Evolutionary conservation across 768 basidiomycete genomes (phyloP).

Genomic region (Cyclocybe cylindracea): DNA sequence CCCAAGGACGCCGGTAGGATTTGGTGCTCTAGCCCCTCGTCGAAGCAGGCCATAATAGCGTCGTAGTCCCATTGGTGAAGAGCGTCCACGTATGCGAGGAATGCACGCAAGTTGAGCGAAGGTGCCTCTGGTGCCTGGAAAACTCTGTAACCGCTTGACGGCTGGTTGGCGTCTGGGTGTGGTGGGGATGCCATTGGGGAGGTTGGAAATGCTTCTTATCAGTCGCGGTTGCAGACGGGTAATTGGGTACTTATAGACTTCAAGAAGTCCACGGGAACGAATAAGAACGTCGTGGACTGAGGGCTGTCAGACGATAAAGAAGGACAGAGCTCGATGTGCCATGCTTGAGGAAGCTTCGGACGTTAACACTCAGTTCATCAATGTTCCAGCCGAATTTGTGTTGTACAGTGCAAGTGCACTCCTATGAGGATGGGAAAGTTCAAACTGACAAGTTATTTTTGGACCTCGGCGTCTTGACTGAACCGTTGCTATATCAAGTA

Average conservation of each 20-base stretch:
- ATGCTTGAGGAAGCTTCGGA: too few species aligned
- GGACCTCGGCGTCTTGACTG: too few species aligned
- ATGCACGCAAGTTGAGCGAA: conserved; percentile 32
- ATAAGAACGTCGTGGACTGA: too few species aligned
- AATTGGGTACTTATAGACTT: neutral
- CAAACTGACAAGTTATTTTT: too few species aligned
- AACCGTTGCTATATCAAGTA: too few species aligned
- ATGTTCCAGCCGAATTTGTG: too few species aligned
- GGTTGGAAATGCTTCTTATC: neutral
- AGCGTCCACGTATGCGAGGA: conserved; percentile 34
- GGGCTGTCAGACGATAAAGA: too few species aligned
- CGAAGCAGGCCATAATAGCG: conserved; percentile 28
- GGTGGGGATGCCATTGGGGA: neutral
- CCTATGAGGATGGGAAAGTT: too few species aligned
- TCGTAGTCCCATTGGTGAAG: conserved; percentile 31
- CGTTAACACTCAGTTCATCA: too few species aligned
- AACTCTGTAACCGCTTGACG: conserved; percentile 21
- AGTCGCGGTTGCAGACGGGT: neutral
- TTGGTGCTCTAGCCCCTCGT: conserved; percentile 33
- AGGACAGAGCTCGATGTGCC: too few species aligned
- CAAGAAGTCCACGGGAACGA: too few species aligned
- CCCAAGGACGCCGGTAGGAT: conserved; percentile 35
- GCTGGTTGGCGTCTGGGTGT: conserved; percentile 23
- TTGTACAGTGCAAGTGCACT: too few species aligned
- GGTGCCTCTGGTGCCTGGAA: conserved; percentile 28